A percentile compares a stretch with the other conserved stretches of the same genome.
phyloP scores from a whole-genome alignment of 1,284 basidiomycete species.

The Pholiota adiposa region DNA sequence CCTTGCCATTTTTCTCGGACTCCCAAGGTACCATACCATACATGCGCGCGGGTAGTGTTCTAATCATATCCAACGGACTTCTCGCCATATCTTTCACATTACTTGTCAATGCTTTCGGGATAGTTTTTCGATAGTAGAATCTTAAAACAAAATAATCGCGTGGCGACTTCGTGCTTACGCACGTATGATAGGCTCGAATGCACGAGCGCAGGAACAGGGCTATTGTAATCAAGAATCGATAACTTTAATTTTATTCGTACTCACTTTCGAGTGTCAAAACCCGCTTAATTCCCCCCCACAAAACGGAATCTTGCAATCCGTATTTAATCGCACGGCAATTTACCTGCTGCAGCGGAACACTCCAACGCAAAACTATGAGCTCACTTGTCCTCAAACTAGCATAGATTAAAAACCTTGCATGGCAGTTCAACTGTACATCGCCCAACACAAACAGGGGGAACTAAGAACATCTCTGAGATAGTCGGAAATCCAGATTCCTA shows the following conservation, averaged over 20 bases:
- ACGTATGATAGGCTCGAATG: not conserved
- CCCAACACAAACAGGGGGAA: conserved; percentile 3
- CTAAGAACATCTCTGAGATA: not conserved
- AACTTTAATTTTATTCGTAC: not conserved
- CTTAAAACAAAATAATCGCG: not conserved
- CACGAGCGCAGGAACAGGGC: not conserved
- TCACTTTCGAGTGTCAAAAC: not conserved
- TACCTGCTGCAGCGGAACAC: no score
- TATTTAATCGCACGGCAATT: no score
- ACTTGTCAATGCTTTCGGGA: not conserved
- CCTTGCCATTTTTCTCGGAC: not conserved
- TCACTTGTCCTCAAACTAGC: not conserved
- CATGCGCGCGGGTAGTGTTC: not conserved
- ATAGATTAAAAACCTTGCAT: not conserved
- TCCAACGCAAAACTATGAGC: not conserved
- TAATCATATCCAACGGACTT: not conserved
- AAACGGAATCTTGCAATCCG: no score
- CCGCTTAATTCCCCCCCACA: not conserved
- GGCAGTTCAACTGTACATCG: not conserved
- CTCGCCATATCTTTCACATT: not conserved
- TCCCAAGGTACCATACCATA: not conserved
- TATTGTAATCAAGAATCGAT: not conserved
- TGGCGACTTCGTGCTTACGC: not conserved
- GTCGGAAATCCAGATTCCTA: not conserved
- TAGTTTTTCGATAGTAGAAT: not conserved